phyloP scores from a whole-genome alignment of 495 filamentous ascomycete species.

The Xanthoparmelia taractica region DNA sequence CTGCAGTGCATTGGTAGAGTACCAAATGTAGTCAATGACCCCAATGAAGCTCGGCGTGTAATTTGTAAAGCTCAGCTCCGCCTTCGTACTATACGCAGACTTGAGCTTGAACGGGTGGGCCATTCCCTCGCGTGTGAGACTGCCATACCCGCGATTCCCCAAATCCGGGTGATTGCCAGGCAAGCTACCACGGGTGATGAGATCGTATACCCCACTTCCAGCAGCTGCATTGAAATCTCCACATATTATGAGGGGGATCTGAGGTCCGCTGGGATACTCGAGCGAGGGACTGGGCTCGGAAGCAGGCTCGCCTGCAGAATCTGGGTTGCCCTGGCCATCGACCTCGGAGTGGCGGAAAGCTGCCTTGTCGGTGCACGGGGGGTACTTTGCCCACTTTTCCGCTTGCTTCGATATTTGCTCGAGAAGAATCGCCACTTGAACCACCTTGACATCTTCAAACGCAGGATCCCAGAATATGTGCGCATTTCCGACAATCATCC shows the following conservation, averaged over 20 bases:
- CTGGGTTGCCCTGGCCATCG: conserved; percentile 43
- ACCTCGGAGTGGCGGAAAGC: conserved; percentile 56
- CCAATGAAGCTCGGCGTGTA: conserved; percentile 87
- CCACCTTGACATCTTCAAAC: conserved; percentile 85
- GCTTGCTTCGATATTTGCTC: conserved; percentile 77
- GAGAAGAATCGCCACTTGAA: conserved; percentile 91
- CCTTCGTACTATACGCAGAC: conserved; percentile 69
- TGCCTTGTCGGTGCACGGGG: conserved; percentile 71
- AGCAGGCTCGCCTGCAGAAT: conserved; percentile 39
- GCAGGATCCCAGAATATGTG: conserved; percentile 92
- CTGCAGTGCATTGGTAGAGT: conserved; percentile 82
- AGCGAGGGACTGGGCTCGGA: conserved; percentile 56
- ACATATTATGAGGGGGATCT: conserved; percentile 86
- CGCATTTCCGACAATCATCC: conserved; percentile 85
- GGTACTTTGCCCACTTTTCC: conserved; percentile 69
- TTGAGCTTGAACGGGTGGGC: conserved; percentile 88
- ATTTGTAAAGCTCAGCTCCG: conserved; percentile 90
- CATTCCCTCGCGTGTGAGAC: conserved; percentile 85
- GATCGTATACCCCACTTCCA: conserved; percentile 79
- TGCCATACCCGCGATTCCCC: conserved; percentile 67
- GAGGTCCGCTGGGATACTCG: conserved; percentile 72
- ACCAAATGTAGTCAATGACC: conserved; percentile 96
- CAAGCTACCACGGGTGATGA: conserved; percentile 69
- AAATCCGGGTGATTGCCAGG: conserved; percentile 69
- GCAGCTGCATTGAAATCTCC: conserved; percentile 91